Evolutionary conservation across 495 filamentous ascomycete genomes (phyloP), one percentile per base, ranked within the genome.

Genomic region (Xylaria flabelliformis): DNA sequence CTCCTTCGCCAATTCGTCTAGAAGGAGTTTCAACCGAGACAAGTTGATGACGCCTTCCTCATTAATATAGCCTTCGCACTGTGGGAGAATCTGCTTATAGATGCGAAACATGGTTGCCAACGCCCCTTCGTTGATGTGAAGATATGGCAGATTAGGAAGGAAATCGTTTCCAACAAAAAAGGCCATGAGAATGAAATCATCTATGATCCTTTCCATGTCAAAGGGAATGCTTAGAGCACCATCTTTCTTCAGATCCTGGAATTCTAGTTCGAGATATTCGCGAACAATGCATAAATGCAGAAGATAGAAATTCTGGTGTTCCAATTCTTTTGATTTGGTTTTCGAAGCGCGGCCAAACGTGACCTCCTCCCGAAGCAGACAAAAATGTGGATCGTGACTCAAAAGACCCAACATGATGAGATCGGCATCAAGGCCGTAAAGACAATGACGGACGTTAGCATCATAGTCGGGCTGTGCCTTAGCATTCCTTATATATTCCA

Each of bases 121-220:
- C 13, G 97, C 97, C 44, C 97, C 97, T 80, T 98, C 97, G 82
- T 99, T 99, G 82, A 99, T 99, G 82, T 98, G 97, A 72, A 99
- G 83, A 73, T 97, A 93, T 3, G 97, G 97, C 64, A 99, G 84
- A 82, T 98, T 97, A 4, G 97, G 97, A 76, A 99, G 87, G 82
- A 99, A 99, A 83, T 99, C 97, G 80, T 99, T 99, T 79, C 97
- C 97, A 79, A 99, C 94, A 78, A 99, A 99, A 85, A 99, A 99
- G 41, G 94, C 95, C 93, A 99, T 97, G 53, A 99, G 88, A 78
- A 99, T 98, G 82, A 99, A 98, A 85, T 99, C 96, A 76, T 99
- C 97, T 81, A 99, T 98, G 74, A 98, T 89, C 72, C 92, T 90
- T 81, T 99, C 97, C 91, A 98, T 92, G 75, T 99, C 93, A 77